Conservation (phyloP, 768 basidiomycete genomes). For the Trametes cingulata region DNA sequence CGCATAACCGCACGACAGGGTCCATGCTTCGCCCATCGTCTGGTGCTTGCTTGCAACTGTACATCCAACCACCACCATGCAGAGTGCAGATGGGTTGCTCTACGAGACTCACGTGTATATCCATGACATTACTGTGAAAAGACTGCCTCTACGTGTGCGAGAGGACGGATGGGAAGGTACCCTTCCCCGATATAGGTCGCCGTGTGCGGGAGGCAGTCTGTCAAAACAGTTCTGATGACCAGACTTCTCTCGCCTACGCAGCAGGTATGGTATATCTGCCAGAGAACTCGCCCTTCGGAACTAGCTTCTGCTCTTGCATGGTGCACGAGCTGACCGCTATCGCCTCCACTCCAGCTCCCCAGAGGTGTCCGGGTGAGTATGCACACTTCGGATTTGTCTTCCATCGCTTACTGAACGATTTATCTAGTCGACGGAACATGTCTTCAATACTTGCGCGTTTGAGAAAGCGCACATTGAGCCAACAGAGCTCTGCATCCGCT, state of each 20-base stretch:
- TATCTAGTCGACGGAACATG: conserved; percentile 15
- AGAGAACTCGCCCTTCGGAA: background rate
- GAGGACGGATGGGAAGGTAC: background rate
- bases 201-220: conserved; percentile 12
- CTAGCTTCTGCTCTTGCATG: background rate
- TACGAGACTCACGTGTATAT: too few relatives aligned
- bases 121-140: background rate
- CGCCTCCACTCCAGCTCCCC: background rate
- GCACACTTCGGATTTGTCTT: background rate
- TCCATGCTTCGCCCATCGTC: too few relatives aligned
- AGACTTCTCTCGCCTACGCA: conserved; percentile 8
- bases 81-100: too few relatives aligned
- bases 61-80: background rate
- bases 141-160: background rate
- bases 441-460: conserved; percentile 30
- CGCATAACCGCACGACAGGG: too few relatives aligned
- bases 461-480: conserved; percentile 25
- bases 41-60: too few relatives aligned
- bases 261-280: background rate
- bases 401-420: background rate
- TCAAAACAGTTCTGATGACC: conserved; percentile 5
- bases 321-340: too few relatives aligned
- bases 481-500: background rate
- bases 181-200: conserved; percentile 16
- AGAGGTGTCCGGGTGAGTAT: too few relatives aligned